A percentile compares a stretch with the other conserved stretches of the same genome.
Evolutionary conservation across 1,284 basidiomycete species (phyloP).

Genomic region (Leccinum subfulvum): DNA sequence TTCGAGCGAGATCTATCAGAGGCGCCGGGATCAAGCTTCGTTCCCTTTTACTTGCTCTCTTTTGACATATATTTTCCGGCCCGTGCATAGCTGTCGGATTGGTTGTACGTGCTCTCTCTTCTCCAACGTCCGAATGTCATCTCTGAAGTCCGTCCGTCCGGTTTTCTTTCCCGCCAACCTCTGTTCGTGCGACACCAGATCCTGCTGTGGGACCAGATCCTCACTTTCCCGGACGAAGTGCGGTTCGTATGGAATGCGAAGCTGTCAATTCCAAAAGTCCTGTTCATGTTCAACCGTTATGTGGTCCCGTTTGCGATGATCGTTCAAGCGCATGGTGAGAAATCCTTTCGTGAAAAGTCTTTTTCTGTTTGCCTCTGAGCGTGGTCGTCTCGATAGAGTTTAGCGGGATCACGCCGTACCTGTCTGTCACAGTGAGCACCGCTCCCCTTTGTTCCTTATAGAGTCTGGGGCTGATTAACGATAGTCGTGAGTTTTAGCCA

Average conservation of each 20-base stretch:
- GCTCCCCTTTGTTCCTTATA: background rate
- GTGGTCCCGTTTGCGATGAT: slow-evolving; percentile 41
- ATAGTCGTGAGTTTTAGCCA: slow-evolving; percentile 18
- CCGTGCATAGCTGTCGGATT: slow-evolving; percentile 22
- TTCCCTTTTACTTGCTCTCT: background rate
- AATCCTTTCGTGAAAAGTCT: background rate
- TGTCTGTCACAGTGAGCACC: slow-evolving; percentile 22
- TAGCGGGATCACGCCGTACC: slow-evolving; percentile 19
- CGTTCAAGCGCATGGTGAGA: slow-evolving; percentile 39
- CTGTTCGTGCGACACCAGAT: slow-evolving; percentile 27
- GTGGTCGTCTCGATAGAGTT: slow-evolving; percentile 21
- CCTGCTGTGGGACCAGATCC: slow-evolving; percentile 48
- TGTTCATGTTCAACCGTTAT: slow-evolving; percentile 50
- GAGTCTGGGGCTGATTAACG: background rate
- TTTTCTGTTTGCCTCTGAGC: background rate
- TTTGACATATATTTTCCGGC: background rate
- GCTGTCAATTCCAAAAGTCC: slow-evolving; percentile 39
- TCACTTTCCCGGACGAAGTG: slow-evolving; percentile 47
- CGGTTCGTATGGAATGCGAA: slow-evolving; percentile 45
- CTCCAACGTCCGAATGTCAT: background rate
- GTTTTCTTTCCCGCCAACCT: background rate
- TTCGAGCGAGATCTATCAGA: background rate
- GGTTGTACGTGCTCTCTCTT: slow-evolving; percentile 17
- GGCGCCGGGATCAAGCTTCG: background rate
- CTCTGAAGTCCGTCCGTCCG: background rate